phyloP scores from a whole-genome alignment of 306 rosid species.

The Mimosa pudica region DNA sequence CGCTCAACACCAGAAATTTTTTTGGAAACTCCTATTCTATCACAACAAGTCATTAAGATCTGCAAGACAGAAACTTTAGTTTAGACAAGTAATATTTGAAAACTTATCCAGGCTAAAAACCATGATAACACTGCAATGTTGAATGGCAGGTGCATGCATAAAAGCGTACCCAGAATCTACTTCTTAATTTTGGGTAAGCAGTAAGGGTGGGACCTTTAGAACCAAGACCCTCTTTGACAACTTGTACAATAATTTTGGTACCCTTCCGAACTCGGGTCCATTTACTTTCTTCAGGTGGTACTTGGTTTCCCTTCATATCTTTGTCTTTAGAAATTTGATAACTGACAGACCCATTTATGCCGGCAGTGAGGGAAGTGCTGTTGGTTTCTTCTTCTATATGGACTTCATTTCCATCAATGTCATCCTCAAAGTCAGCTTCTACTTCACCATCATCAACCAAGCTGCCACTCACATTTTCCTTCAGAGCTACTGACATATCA shows the following conservation, averaged over 20 bases:
- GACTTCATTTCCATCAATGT: slow-evolving; percentile 59
- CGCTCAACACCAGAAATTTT: slow-evolving; percentile 86
- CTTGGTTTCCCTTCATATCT: slow-evolving; percentile 46
- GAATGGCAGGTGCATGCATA: slow-evolving; percentile 21
- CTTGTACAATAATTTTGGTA: slow-evolving; percentile 92
- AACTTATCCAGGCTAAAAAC: slow-evolving; percentile 28
- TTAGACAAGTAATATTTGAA: slow-evolving; percentile 31
- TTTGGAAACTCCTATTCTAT: slow-evolving; percentile 83
- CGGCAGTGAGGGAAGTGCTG: slow-evolving; percentile 38
- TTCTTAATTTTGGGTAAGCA: slow-evolving; percentile 80
- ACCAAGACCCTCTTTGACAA: slow-evolving; percentile 94
- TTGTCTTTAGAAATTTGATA: slow-evolving; percentile 51
- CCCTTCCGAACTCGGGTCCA: slow-evolving; percentile 85
- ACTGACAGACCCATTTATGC: slow-evolving; percentile 53
- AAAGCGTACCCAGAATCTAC: slow-evolving; percentile 92
- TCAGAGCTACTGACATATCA: slow-evolving; percentile 65
- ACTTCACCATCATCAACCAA: slow-evolving; percentile 54
- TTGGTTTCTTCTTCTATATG: slow-evolving; percentile 52
- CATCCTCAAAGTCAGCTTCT: slow-evolving; percentile 72
- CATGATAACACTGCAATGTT: slow-evolving; percentile 22
- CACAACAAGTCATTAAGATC: slow-evolving; percentile 70
- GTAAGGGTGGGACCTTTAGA: slow-evolving; percentile 88
- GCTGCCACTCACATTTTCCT: slow-evolving; percentile 59
- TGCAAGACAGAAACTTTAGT: slow-evolving; percentile 51
- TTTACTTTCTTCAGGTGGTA: slow-evolving; percentile 50